Conservation (phyloP, 2,329 filamentous ascomycete species). For the Penicillium sp. region DNA sequence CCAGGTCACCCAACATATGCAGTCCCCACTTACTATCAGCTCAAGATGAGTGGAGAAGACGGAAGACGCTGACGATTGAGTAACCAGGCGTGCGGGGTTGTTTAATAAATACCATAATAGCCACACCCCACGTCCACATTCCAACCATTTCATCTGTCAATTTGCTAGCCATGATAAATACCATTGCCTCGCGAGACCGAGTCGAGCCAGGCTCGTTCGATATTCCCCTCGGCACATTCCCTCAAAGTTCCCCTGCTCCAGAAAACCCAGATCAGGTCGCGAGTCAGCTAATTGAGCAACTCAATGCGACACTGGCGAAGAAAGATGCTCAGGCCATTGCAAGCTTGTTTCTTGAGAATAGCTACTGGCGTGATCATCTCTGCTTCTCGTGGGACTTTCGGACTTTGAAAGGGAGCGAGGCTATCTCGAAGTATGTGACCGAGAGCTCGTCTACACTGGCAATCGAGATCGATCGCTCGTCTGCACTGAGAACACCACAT, state of each 20-base stretch:
- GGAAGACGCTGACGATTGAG: too few relatives aligned
- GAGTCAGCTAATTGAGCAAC: slow-evolving; percentile 29
- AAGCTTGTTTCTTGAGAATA: slow-evolving; percentile 46
- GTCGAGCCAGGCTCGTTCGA: slow-evolving; percentile 53
- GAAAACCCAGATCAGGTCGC: slow-evolving; percentile 38
- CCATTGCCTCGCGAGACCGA: slow-evolving; percentile 37
- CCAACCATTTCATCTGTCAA: not conserved
- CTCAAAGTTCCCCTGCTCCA: slow-evolving; percentile 29
- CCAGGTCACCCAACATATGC: too few relatives aligned
- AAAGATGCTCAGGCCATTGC: slow-evolving; percentile 33
- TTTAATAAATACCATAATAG: too few relatives aligned
- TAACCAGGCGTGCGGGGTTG: too few relatives aligned
- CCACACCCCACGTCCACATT: not conserved
- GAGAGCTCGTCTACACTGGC: slow-evolving; percentile 42
- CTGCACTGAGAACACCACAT: slow-evolving; percentile 43
- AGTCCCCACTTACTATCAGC: too few relatives aligned
- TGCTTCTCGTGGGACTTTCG: slow-evolving; percentile 52
- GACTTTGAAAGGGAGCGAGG: slow-evolving; percentile 47
- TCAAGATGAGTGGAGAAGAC: too few relatives aligned
- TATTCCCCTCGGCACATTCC: slow-evolving; percentile 42
- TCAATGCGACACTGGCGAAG: slow-evolving; percentile 38
- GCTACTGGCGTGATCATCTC: slow-evolving; percentile 57
- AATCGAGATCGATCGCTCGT: slow-evolving; percentile 46
- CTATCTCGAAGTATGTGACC: slow-evolving; percentile 33
- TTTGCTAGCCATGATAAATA: not conserved